These are phyloP conservation scores for Plasmodium blacklocki DNA, from an alignment of 169 alveolate species.

Conservation along the genomic window DNA sequence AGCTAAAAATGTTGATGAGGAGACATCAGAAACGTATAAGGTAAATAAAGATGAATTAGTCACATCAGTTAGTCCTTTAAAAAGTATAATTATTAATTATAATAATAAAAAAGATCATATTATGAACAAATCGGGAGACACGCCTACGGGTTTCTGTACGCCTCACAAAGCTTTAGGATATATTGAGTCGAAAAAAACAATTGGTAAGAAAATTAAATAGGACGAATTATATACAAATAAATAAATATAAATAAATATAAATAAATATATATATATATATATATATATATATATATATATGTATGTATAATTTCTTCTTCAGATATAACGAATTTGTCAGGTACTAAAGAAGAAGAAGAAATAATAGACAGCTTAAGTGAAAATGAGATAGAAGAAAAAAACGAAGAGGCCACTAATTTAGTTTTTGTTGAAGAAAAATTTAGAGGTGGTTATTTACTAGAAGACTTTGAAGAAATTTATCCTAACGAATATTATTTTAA, in stretches of 20 bases:
- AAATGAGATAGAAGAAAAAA: constrained; percentile 49
- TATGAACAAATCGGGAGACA: neutral
- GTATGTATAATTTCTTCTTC: neutral
- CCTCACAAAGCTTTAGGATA: constrained; percentile 56
- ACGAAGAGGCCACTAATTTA: constrained; percentile 59
- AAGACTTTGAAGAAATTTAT: constrained; percentile 64
- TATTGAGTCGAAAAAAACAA: constrained; percentile 6
- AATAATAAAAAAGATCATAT: neutral
- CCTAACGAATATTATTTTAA: constrained; percentile 49
- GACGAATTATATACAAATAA: neutral
- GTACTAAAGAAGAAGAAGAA: constrained; percentile 54
- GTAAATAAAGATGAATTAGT: constrained; percentile 21
- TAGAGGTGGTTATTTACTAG: constrained; percentile 65
- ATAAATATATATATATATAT: neutral
- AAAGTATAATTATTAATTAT: neutral
- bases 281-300: neutral
- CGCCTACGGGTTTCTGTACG: constrained; percentile 28
- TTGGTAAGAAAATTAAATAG: neutral
- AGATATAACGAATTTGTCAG: constrained; percentile 10
- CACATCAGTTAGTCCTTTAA: neutral
- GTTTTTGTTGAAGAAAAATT: constrained; percentile 67
- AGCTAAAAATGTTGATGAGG: constrained; percentile 36
- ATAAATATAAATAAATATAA: neutral
- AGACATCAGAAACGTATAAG: constrained; percentile 25
- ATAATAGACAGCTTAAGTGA: constrained; percentile 49